Evolutionary conservation across 129 eudicot genomes (phyloP).

Genomic region (Smallanthus sonchifolius): DNA sequence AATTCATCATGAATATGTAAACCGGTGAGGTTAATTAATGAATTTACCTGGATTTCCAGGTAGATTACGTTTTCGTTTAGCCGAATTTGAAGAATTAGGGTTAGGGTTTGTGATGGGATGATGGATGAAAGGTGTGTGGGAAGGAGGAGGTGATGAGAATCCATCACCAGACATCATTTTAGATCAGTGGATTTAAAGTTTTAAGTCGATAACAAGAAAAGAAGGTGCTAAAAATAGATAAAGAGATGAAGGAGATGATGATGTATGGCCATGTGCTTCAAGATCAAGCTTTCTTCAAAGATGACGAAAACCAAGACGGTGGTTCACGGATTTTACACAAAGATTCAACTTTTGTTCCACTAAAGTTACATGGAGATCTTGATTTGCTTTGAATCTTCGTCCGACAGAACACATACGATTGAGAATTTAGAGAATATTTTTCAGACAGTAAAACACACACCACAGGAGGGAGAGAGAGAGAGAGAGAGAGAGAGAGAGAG

Average conservation of each 20-base stretch:
- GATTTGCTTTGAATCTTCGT: constrained; percentile 1
- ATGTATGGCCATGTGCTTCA: constrained; percentile 26
- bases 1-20: too few species aligned
- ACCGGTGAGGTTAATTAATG: too few species aligned
- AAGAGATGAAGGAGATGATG: constrained; percentile 17
- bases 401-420: background rate
- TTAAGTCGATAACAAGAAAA: background rate
- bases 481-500: constrained; percentile 3
- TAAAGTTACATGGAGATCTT: background rate
- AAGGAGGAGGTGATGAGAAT: constrained; percentile 19
- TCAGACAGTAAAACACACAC: constrained; percentile 5
- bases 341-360: background rate
- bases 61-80: constrained; percentile 27
- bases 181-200: background rate
- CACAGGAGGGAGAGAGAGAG: background rate
- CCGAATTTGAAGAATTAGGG: constrained; percentile 24
- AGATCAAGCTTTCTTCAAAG: constrained; percentile 22
- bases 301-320: background rate
- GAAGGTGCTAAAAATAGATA: constrained; percentile 34
- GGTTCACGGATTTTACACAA: background rate
- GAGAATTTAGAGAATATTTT: constrained; percentile 12
- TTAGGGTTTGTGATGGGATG: constrained; percentile 28
- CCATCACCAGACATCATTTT: constrained; percentile 28
- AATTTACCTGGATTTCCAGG: constrained; percentile 33
- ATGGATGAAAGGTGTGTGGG: constrained; percentile 10